A percentile compares a stretch with the other conserved stretches of the same genome.
These are phyloP conservation scores for Flammula alnicola DNA, from an alignment of 1,284 basidiomycete species.

Conservation along the genomic window DNA sequence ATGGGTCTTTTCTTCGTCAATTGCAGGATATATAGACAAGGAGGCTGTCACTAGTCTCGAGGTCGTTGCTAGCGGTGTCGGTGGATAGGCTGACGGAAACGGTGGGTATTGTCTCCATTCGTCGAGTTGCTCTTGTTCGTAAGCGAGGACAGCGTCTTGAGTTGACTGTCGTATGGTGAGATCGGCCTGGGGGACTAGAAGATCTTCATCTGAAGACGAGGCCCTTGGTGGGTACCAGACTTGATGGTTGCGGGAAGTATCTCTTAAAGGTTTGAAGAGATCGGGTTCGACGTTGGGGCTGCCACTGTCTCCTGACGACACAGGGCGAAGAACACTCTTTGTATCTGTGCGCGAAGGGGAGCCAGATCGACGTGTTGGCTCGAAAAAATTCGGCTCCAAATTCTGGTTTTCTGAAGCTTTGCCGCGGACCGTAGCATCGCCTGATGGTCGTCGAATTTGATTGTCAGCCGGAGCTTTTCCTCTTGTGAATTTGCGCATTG, in stretches of 20 bases:
- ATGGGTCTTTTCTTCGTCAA: constrained; percentile 36
- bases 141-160: constrained; percentile 2
- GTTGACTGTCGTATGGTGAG: constrained; percentile 13
- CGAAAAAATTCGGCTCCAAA: constrained; percentile 17
- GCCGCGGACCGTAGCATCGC: background rate
- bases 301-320: background rate
- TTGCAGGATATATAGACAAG: constrained; percentile 29
- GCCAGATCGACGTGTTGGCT: constrained; percentile 1
- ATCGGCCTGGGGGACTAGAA: constrained; percentile 11
- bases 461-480: background rate
- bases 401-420: constrained; percentile 3
- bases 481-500: background rate
- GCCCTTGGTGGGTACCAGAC: constrained; percentile 47
- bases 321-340: too few species aligned
- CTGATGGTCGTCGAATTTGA: constrained; percentile 3
- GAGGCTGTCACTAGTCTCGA: constrained; percentile 19
- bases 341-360: constrained; percentile 8
- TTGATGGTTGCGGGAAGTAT: constrained; percentile 29
- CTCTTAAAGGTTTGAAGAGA: background rate
- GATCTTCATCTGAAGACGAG: constrained; percentile 37
- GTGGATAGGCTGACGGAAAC: constrained; percentile 46
- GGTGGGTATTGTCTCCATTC: constrained; percentile 50
- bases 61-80: constrained; percentile 29
- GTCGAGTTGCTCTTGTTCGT: constrained; percentile 34
- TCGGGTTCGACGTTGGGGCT: background rate